Evolutionary conservation across 2,329 filamentous ascomycete species (phyloP), one percentile per base, ranked within the genome.

Genomic region (Paecilomyces formosus): DNA sequence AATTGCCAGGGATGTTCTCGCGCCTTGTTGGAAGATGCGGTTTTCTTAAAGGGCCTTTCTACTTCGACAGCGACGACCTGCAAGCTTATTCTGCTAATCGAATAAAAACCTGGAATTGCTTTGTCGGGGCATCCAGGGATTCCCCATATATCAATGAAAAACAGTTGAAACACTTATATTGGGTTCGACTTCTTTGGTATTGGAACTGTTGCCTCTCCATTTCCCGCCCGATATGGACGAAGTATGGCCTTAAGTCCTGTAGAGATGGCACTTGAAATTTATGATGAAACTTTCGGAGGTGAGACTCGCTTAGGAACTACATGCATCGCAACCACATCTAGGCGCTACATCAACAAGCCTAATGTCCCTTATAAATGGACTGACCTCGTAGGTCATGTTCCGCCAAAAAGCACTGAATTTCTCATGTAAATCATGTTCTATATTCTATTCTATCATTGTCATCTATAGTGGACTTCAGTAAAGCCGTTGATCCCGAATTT

Each of bases 391-490:
- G n/a, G 15, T 21, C 39, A 45, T n/a, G 2, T 45, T 9, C 7
- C 15, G 7, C 39, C 18, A 8, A 18, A 45, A 18, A 45, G 6
- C 8, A 8, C 15, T 18, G 2, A 18, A 18, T 5, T 5, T n/a
- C 18, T 45, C 39, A 45, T 21, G n/a, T 1, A 21, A 7, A 18
- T 45, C 18, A 6, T 2, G n/a, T 45, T 45, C 39, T 3, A 45
- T 52, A 24, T 13, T 3, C 50, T 12, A 6, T 13, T 30, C 30
- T 21, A 53, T 58, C 18, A 45, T 35, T 54, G 39, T 21, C 21
- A 22, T 51, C 35, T 54, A 71, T 80, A 81, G 28, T 11, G 18
- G 39, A 75, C 31, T 65, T 79, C 74, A 31, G 35, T 59, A 69
- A 76, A 80, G 0, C 62, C 72, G 12, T 62, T 61, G 39, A 79